Base-by-base conservation (phyloP, 768 basidiomycete species). In the Suillus discolor region DNA sequence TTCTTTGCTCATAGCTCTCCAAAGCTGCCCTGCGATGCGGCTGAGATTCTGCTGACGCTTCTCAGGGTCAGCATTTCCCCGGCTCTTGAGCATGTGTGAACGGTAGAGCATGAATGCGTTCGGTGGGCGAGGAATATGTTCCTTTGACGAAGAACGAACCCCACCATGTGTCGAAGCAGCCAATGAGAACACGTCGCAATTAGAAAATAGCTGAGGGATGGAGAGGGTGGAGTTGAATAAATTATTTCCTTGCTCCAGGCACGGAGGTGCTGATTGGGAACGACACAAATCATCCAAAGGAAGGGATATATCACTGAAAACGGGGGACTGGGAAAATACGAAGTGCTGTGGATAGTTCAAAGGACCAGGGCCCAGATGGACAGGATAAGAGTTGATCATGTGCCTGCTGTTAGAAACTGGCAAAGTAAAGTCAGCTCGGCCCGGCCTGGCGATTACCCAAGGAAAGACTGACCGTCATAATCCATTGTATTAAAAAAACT, bases 81-180 rank as follows among this genome's bases (percentile, higher is more conserved):
- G 77, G 3, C 74, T 78, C 68, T 82, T 81, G 13, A 87, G 77
- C 31, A 85, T 79, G 66, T 85, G 79, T 28, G 83, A 84, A 51
- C 87, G 80, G 74, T 82, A 88, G 59, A 88, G 75, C 68, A 88
- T 84, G 73, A 88, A 88, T 16, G 87, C 84, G 70, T 87, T 87
- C 16, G 84, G 73, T 0, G 87, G 83, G 8, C 86, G 80, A 39
- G 82, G 81, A 23, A 83, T 79, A 55, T 80, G 80, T 49, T 73
- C 69, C 36, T 60, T 60, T 28, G 39, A 31, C 12, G 42, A 44
- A 60, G 59, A 44, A 20, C 15, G 54, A n/a, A 55, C 34, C 12
- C 54, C 16, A 4, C 25, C 12, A 11, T 60, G 4, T 44, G 41
- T 28, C 25, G 41, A 60, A 31, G 59, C 12, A 42, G 59, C 25